phyloP scores from a whole-genome alignment of 441 rosid genomes.

The Sinapis alba region DNA sequence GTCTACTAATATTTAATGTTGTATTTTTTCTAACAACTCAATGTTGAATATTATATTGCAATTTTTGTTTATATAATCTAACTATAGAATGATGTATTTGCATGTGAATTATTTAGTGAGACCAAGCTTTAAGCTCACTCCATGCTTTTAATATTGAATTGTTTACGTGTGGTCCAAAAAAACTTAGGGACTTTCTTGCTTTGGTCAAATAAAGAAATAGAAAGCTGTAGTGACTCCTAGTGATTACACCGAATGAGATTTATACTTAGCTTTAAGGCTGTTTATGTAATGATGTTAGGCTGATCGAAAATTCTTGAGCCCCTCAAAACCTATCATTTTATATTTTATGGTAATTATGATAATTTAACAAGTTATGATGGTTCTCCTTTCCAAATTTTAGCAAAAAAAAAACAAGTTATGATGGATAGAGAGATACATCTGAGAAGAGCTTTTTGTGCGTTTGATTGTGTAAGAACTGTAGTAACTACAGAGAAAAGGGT shows the following conservation, averaged over 20 bases:
- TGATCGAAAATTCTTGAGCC: conserved; percentile 38
- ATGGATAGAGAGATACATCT: neutral
- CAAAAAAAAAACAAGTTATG: too few relatives aligned
- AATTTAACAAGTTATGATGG: too few relatives aligned
- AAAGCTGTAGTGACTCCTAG: conserved; percentile 33
- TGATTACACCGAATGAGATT: conserved; percentile 39
- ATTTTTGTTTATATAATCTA: neutral
- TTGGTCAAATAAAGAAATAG: conserved; percentile 7
- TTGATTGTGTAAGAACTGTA: neutral
- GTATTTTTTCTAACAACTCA: too few relatives aligned
- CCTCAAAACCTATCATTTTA: conserved; percentile 35
- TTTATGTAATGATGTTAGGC: conserved; percentile 34
- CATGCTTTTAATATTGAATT: conserved; percentile 20
- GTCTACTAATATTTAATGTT: neutral
- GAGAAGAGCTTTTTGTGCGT: neutral
- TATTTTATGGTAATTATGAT: conserved; percentile 24
- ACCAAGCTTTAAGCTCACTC: conserved; percentile 36
- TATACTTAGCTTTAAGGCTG: conserved; percentile 39
- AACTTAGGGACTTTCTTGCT: neutral
- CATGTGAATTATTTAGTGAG: conserved; percentile 28
- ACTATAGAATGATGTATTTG: neutral
- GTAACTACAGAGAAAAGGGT: neutral
- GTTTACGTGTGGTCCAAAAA: conserved; percentile 30
- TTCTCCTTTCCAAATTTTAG: too few relatives aligned
- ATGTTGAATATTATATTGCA: neutral